These are phyloP conservation scores for Dalbergia cochinchinensis DNA, from an alignment of 306 rosid genomes.

Conservation along the genomic window DNA sequence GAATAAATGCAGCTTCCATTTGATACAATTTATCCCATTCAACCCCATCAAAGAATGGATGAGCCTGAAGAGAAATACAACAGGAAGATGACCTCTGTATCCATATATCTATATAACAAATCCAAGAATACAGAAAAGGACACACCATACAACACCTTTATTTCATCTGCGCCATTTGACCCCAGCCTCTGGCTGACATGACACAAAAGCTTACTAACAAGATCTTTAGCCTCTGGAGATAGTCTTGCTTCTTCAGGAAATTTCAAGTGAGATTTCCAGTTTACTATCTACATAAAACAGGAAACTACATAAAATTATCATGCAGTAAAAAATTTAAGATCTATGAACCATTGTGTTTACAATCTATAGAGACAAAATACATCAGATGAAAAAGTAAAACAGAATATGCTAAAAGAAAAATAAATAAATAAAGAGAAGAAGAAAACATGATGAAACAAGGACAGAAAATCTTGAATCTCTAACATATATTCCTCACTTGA, in stretches of 20 bases:
- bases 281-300: conserved; percentile 75
- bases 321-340: conserved; percentile 9
- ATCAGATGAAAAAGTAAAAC: not conserved
- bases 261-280: conserved; percentile 93
- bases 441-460: conserved; percentile 15
- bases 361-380: not conserved
- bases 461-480: not conserved
- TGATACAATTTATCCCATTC: conserved; percentile 89
- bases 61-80: conserved; percentile 62
- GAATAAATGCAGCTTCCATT: conserved; percentile 95
- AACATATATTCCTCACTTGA: not conserved
- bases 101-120: conserved; percentile 34
- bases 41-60: conserved; percentile 72
- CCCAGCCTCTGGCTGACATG: conserved; percentile 84
- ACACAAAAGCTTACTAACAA: conserved; percentile 80
- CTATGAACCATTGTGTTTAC: not conserved
- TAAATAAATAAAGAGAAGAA: not conserved
- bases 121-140: conserved; percentile 63
- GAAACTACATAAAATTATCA: conserved; percentile 20
- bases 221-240: conserved; percentile 82
- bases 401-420: not conserved
- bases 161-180: conserved; percentile 82
- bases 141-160: conserved; percentile 96
- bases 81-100: conserved; percentile 51
- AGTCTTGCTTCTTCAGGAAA: conserved; percentile 92